A percentile compares a stretch with the other conserved stretches of the same genome.
Evolutionary conservation across 257 asterid species (phyloP).

Genomic region (Solanum dulcamara): DNA sequence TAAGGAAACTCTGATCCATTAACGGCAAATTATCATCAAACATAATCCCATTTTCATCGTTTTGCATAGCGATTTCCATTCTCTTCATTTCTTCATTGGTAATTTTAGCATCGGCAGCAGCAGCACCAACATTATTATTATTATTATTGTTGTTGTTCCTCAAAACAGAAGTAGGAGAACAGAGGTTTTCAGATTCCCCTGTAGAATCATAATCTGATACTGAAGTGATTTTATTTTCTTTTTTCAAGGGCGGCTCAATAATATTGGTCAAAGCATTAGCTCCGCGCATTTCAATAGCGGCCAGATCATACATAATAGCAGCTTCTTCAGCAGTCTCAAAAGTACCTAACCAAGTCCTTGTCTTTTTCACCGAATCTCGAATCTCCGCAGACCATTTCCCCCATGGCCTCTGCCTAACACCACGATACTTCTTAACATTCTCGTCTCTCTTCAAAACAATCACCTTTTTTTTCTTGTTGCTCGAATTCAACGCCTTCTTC

Average conservation of each 20-base stretch:
- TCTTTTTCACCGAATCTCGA: conserved; percentile 41
- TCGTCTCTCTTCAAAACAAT: neutral
- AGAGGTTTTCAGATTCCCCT: conserved; percentile 11
- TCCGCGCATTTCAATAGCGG: conserved; percentile 52
- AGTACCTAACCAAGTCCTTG: conserved; percentile 69
- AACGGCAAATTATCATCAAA: neutral
- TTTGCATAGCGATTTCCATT: neutral
- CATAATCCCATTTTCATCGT: neutral
- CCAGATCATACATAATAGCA: conserved; percentile 53
- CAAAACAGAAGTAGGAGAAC: conserved; percentile 58
- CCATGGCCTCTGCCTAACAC: conserved; percentile 79
- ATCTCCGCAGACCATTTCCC: conserved; percentile 91
- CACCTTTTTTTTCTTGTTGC: neutral
- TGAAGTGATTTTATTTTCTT: neutral
- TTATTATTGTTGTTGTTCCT: neutral
- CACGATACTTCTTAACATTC: conserved; percentile 41
- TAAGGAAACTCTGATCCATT: conserved; percentile 29
- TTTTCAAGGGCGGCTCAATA: conserved; percentile 16
- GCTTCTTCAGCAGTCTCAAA: conserved; percentile 73
- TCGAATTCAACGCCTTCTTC: neutral
- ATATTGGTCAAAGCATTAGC: conserved; percentile 46
- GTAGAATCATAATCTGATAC: conserved; percentile 24
- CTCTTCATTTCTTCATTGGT: neutral
- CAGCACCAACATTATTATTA: neutral
- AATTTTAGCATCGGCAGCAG: neutral